These are phyloP conservation scores for Rubus parviflorus DNA, from an alignment of 306 rosid genomes.

Conservation along the genomic window DNA sequence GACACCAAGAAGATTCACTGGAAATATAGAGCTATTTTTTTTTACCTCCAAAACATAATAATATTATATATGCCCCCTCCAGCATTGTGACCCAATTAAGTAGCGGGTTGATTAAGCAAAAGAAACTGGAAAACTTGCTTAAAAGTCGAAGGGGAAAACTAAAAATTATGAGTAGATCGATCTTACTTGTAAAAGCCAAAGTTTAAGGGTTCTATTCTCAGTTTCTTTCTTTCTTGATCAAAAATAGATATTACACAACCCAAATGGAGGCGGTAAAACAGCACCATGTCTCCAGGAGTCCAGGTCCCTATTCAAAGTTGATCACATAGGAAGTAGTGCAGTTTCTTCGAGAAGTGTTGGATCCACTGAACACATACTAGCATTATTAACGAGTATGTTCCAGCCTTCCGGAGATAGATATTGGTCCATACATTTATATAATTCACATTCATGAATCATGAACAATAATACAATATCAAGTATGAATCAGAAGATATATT, in stretches of 20 bases:
- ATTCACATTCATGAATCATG: not conserved
- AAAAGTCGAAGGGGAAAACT: not conserved
- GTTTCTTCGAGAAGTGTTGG: not conserved
- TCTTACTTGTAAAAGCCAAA: not conserved
- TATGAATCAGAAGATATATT: not conserved
- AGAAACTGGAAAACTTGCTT: not conserved
- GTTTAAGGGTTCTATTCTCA: not conserved
- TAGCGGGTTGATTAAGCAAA: not conserved
- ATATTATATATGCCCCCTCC: not conserved
- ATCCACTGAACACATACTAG: not conserved
- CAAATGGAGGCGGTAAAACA: constrained; percentile 25
- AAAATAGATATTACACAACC: not conserved
- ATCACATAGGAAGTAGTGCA: not conserved
- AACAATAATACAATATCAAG: not conserved
- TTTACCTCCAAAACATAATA: not conserved
- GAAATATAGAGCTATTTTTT: no score
- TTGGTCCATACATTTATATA: not conserved
- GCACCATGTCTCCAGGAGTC: constrained; percentile 14
- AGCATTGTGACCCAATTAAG: not conserved
- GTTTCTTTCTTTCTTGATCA: not conserved
- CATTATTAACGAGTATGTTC: not conserved
- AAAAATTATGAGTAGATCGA: not conserved
- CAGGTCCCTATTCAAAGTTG: constrained; percentile 17
- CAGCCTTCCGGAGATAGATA: not conserved
- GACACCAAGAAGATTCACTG: no score